phyloP scores from a whole-genome alignment of 495 filamentous ascomycete genomes.

The Cairneyella variabilis region DNA sequence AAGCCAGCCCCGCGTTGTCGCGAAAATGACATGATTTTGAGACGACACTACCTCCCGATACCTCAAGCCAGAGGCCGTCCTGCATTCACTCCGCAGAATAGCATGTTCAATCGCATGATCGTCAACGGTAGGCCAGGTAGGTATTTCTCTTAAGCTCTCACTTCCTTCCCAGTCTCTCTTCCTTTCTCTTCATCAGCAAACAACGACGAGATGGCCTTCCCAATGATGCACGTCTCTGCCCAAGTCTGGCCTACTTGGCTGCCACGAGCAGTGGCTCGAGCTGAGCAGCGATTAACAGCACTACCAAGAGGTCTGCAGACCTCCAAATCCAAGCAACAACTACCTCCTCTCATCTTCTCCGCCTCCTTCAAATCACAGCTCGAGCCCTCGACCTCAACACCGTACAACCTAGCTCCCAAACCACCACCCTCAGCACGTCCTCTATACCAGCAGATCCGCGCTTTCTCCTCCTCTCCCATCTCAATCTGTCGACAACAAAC shows the following conservation, averaged over 20 bases:
- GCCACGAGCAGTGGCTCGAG: slow-evolving; percentile 7
- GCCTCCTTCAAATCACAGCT: slow-evolving; percentile 1
- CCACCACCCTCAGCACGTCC: neutral
- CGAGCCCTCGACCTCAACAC: neutral
- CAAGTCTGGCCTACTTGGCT: slow-evolving; percentile 19
- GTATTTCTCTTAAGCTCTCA: neutral
- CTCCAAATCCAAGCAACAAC: neutral
- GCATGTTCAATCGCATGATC: neutral
- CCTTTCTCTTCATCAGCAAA: neutral
- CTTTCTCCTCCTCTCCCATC: too few relatives aligned
- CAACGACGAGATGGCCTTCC: neutral
- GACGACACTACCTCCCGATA: too few relatives aligned
- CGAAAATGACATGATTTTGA: too few relatives aligned
- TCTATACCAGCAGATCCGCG: neutral
- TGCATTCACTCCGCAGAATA: neutral
- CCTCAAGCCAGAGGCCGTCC: too few relatives aligned
- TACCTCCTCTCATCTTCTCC: slow-evolving; percentile 3
- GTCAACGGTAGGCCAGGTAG: neutral
- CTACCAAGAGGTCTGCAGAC: neutral
- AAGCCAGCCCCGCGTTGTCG: too few relatives aligned
- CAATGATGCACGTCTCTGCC: neutral
- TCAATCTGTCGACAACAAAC: slow-evolving; percentile 10
- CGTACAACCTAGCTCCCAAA: neutral
- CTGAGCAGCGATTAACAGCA: neutral
- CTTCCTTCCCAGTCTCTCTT: neutral